Evolutionary conservation across 1,284 basidiomycete species (phyloP), one percentile per base, ranked within the genome.

Genomic region (Melampsora americana): DNA sequence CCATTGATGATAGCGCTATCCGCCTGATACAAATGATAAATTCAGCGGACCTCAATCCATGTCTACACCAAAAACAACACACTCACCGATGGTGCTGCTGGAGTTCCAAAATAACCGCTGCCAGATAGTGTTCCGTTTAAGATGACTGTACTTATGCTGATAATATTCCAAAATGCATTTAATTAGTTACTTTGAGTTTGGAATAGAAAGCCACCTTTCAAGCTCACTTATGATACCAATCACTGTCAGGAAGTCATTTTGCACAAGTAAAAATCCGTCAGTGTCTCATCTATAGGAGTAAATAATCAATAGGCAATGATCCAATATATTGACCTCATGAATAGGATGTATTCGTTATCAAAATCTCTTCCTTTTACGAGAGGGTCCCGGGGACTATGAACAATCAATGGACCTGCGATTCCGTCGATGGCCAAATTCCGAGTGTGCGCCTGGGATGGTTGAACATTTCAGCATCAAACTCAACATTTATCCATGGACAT

Each of bases 1-100:
- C 87, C 87, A 70, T 88, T 88, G 79, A 88, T 84, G 23, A 87
- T 80, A 1, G 86, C 87, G 0, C 85, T 83, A 69, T 86, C 81
- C 0, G 85, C 83, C 1, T 81, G 80, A 1, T 80, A 79, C 7
- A 80, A 80, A 5, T 80, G 81, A 48, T 78, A 72, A 23, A 79
- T 62, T 16, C 79, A 80, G 30, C 79, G 79, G 81, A 81, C 20
- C 76, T 77, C 6, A 73, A 73, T 20, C 61, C 69, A 5, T 0
- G 53, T 56, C 5, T 14, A 12, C n/a, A 23, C 16, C 50, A 20
- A 23, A 56, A 16, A 23, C 9, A n/a, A n/a, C 2, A 56, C 0
- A 75, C 66, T 61, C 23, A 59, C 65, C 66, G 72, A 75, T 20
- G 72, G 72, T 14, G 72, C 72, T 1, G 72, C 72, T 68, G 53